phyloP scores from a whole-genome alignment of 2,329 filamentous ascomycete genomes.

The Trichoderma koningiopsis region DNA sequence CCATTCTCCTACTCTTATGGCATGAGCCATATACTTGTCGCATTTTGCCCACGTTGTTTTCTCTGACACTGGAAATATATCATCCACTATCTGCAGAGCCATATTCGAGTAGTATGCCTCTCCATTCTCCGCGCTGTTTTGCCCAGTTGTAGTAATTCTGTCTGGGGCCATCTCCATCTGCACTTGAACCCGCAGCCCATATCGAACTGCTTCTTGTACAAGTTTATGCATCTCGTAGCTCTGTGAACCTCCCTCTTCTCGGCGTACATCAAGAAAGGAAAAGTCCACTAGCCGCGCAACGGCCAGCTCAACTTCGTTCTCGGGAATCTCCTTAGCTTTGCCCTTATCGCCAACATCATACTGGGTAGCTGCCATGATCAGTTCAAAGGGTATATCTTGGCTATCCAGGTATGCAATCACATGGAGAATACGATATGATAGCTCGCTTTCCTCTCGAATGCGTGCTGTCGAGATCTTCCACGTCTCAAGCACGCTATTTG shows the following conservation, averaged over 20 bases:
- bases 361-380: conserved; percentile 28
- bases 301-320: background rate
- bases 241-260: background rate
- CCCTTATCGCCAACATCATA: background rate
- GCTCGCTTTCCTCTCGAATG: background rate
- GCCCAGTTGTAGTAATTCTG: background rate
- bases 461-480: background rate
- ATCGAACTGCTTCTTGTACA: background rate
- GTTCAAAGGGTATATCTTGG: conserved; percentile 9
- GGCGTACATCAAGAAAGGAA: background rate
- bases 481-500: background rate
- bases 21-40: background rate
- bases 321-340: background rate
- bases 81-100: background rate
- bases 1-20: background rate
- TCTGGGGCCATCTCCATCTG: background rate
- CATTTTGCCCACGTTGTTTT: background rate
- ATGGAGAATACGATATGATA: background rate
- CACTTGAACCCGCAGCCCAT: background rate
- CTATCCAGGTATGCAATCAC: background rate
- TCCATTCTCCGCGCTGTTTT: background rate
- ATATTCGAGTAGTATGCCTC: background rate
- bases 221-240: background rate
- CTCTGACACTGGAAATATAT: background rate
- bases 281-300: background rate